Conservation (phyloP, 805 yeast genomes). For the Yamadazyma paraphyllophila region DNA sequence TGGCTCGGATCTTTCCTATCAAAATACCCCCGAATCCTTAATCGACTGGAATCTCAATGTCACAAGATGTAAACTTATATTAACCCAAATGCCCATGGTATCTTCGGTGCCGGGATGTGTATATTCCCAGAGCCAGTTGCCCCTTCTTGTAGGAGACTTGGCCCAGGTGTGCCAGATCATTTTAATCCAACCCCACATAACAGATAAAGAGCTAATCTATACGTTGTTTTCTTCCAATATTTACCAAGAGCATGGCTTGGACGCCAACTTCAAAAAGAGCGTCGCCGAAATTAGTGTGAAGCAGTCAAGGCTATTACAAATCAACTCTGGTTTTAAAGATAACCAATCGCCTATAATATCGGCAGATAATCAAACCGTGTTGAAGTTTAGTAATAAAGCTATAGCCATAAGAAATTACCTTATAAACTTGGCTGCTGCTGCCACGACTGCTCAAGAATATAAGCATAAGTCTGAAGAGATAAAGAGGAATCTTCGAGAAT, state of each 20-base stretch:
- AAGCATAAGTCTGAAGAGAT: conserved; percentile 36
- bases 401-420: conserved; percentile 50
- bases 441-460: conserved; percentile 52
- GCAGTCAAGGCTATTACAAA: conserved; percentile 43
- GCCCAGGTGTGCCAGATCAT: conserved; percentile 40
- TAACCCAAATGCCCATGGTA: conserved; percentile 38
- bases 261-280: conserved; percentile 39
- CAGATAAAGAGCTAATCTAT: conserved; percentile 43
- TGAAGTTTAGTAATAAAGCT: conserved; percentile 39
- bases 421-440: conserved; percentile 53
- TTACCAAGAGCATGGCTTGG: conserved; percentile 50
- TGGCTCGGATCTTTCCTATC: conserved; percentile 40
- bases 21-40: conserved; percentile 38
- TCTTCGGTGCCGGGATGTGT: conserved; percentile 35
- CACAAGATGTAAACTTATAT: conserved; percentile 45
- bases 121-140: conserved; percentile 32
- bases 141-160: conserved; percentile 42
- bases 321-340: conserved; percentile 24
- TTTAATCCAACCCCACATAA: conserved; percentile 38
- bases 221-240: conserved; percentile 41
- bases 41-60: conserved; percentile 55
- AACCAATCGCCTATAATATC: conserved; percentile 28
- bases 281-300: conserved; percentile 51
- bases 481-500: conserved; percentile 23
- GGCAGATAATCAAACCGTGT: conserved; percentile 23